Evolutionary conservation across 495 filamentous ascomycete genomes (phyloP), one percentile per base, ranked within the genome.

Genomic region (Usnea hakonensis): DNA sequence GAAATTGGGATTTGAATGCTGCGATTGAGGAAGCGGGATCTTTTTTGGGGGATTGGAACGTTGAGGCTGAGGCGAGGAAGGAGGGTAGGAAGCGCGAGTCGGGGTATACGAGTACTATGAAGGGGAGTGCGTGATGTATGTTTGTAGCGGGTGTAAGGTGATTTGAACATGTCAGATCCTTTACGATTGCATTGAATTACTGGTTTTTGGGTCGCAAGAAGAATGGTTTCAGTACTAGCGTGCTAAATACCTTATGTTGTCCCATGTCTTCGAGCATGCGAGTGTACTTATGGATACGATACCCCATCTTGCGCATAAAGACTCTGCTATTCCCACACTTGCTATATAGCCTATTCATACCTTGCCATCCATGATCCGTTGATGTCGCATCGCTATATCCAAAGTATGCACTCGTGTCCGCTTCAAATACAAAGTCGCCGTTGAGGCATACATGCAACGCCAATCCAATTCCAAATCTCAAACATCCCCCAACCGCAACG

Each of bases 1-100:
- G 6, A 4, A 38, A n/a, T 16, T 43, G 38, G 36, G 68, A 70
- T 55, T 38, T 70, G 17, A 64, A 64, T 28, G 65, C 57, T 8
- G 65, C 63, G 28, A 57, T 70, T 43, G 68, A 70, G 17, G 68
- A 66, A 8, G 68, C 65, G 3, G 63, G 60, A 26, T 65, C 53
- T 32, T 70, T 70, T 54, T 41, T 70, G 21, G 68, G 61, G 13
- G 28, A 58, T 19, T 69, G 64, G 64, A 48, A 64, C 35, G 61
- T 69, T 26, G 64, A 69, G 10, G 44, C 38, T 58, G 67, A 67
- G 43, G 58, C 58, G 32, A 67, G 57, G 61, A 64, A 62, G 35
- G 52, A 41, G 23, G 62, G 37, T 26, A 46, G 44, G 28, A 62
- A 62, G 32, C 28, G 19, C 26, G 38, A 36, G 28, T 9, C 57